Conservation (phyloP, 441 rosid species). For the Populus hybrid region DNA sequence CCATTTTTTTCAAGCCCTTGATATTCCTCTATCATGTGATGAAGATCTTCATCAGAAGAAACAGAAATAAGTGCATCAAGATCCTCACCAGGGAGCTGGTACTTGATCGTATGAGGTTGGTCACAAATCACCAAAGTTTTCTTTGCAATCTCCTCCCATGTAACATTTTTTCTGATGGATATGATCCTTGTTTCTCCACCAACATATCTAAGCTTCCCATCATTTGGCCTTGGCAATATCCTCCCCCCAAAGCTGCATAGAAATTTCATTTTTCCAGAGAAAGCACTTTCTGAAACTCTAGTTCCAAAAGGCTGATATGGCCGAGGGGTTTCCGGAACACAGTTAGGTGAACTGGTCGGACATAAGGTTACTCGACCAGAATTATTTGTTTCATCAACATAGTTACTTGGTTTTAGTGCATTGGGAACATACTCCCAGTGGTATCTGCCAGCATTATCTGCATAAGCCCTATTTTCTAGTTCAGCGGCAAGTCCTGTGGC, state of each 20-base stretch:
- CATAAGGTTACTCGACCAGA: slow-evolving; percentile 36
- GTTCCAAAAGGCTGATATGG: slow-evolving; percentile 29
- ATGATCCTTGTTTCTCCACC: slow-evolving; percentile 83
- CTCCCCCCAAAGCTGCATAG: slow-evolving; percentile 86
- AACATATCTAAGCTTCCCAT: slow-evolving; percentile 82
- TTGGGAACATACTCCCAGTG: slow-evolving; percentile 43
- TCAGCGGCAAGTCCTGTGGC: slow-evolving; percentile 30
- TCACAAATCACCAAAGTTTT: slow-evolving; percentile 54
- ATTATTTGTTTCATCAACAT: slow-evolving; percentile 39
- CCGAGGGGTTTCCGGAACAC: slow-evolving; percentile 40
- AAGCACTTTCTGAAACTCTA: slow-evolving; percentile 30
- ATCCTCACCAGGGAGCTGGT: slow-evolving; percentile 95
- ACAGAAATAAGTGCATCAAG: slow-evolving; percentile 87
- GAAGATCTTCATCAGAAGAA: slow-evolving; percentile 78
- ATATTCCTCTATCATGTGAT: slow-evolving; percentile 82
- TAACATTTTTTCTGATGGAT: slow-evolving; percentile 48
- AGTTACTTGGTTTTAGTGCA: slow-evolving; percentile 48
- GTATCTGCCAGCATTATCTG: slow-evolving; percentile 40
- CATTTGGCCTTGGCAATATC: slow-evolving; percentile 79
- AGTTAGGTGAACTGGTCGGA: slow-evolving; percentile 16
- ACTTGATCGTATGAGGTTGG: slow-evolving; percentile 58
- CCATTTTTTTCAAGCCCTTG: slow-evolving; percentile 48
- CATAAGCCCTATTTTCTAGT: slow-evolving; percentile 39
- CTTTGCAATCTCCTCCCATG: slow-evolving; percentile 56
- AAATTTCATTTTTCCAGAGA: slow-evolving; percentile 47